phyloP scores from a whole-genome alignment of 2,329 filamentous ascomycete genomes.

The Nemania abortiva region DNA sequence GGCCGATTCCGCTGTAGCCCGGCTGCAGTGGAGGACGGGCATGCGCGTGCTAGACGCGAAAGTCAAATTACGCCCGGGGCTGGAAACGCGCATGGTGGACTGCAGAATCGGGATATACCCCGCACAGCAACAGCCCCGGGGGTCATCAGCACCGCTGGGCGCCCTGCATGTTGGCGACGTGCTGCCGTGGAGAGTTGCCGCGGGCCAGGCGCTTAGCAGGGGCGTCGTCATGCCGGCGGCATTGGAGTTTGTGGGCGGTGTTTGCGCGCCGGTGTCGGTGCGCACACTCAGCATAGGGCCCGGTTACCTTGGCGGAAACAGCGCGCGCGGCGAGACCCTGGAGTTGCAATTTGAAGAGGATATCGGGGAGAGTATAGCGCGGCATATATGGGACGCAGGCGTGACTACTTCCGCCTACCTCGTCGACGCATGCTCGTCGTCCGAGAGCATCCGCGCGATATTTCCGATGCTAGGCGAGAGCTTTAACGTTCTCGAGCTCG shows the following conservation, averaged over 20 bases:
- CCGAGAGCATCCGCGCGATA: constrained; percentile 30
- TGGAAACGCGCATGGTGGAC: constrained; percentile 33
- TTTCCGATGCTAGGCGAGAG: constrained; percentile 42
- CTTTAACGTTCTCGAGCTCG: constrained; percentile 65
- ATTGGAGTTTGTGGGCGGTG: constrained; percentile 43
- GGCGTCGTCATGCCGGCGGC: constrained; percentile 47
- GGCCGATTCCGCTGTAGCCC: background rate
- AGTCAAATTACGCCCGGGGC: constrained; percentile 36
- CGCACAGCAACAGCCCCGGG: constrained; percentile 31
- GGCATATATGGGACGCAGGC: constrained; percentile 71
- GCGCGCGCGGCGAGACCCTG: constrained; percentile 42
- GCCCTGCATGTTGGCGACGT: constrained; percentile 36
- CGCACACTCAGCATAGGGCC: constrained; percentile 40
- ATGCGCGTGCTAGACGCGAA: constrained; percentile 57
- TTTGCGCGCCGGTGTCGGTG: constrained; percentile 41
- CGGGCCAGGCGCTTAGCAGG: constrained; percentile 4
- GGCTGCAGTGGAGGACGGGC: constrained; percentile 48
- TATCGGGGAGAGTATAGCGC: constrained; percentile 70
- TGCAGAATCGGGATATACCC: constrained; percentile 42
- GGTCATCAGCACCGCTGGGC: constrained; percentile 25
- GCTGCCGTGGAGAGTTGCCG: constrained; percentile 35
- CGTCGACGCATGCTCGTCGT: constrained; percentile 42
- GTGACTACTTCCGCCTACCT: constrained; percentile 59
- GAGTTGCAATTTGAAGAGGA: constrained; percentile 65
- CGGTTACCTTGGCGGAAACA: background rate